Evolutionary conservation across 805 yeast genomes (phyloP), one percentile per base, ranked within the genome.

Genomic region (Wickerhamomyces alni): DNA sequence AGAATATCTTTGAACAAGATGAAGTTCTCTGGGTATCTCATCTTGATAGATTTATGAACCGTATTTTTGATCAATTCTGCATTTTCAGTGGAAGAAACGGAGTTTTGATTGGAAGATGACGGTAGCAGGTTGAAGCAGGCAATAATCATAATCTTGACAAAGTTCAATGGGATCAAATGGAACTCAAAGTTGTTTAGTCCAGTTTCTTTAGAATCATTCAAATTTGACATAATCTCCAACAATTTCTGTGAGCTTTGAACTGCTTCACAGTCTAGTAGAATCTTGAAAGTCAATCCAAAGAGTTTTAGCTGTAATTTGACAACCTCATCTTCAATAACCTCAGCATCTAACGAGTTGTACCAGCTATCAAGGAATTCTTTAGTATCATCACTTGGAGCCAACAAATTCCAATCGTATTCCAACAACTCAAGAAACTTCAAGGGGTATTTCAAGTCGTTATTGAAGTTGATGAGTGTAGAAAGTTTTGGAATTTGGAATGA

Each of bases 371-470:
- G 10, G 22, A 40, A 41, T 15, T 36, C 17, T 12, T 30, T 30
- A 4, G 38, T 35, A 10, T 40, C 41, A 16, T 31, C 22, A 35
- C 41, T n/a, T 30, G 24, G 7, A 40, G 27, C 16, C 36, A 40
- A n/a, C 39, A 40, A 8, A 16, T 25, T 15, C 27, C 24, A n/a
- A 41, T 25, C 38, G 25, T 34, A 24, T 25, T 58, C 42, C 18
- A 67, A 46, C 30, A 69, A 44, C 17, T 60, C 52, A 31, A 59
- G 51, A 22, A 67, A 50, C 8, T 58, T 50, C 17, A 62, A 32
- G 10, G 68, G 62, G 18, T 57, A 56, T 11, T 50, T 52, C 28
- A 69, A 48, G 44, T 65, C 66, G 29, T 52, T 47, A 41, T 61
- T 58, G 16, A 65, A 52, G 21, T 62, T 53, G 17, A 55, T 39